A percentile compares a stretch with the other conserved stretches of the same genome.
phyloP scores from a whole-genome alignment of 768 basidiomycete genomes.

The Asterophora parasitica region DNA sequence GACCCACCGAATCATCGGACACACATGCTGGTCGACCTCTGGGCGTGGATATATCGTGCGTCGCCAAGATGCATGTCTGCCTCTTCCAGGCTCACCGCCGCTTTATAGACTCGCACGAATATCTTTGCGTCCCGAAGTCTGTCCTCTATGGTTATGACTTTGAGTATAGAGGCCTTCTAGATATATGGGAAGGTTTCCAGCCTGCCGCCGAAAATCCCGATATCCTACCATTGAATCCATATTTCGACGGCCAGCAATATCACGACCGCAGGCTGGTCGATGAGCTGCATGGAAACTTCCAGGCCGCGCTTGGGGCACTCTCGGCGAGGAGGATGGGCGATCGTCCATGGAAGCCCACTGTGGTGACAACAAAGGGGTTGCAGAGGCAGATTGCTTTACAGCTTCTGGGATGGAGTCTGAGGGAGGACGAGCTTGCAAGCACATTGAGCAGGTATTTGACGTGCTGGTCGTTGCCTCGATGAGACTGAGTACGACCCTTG shows the following conservation, averaged over 20 bases:
- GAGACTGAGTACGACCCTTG: background rate
- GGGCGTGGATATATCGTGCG: conserved; percentile 76
- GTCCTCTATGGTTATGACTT: conserved; percentile 74
- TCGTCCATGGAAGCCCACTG: conserved; percentile 50
- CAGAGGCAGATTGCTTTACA: conserved; percentile 69
- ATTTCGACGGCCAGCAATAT: conserved; percentile 10
- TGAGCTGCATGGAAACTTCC: conserved; percentile 33
- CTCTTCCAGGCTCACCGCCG: background rate
- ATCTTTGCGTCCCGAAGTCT: conserved; percentile 52
- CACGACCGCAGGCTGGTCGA: conserved; percentile 8
- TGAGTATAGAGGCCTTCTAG: conserved; percentile 66
- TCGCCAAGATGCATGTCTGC: background rate
- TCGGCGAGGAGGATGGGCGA: conserved; percentile 31
- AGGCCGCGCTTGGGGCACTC: conserved; percentile 44
- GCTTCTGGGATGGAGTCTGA: conserved; percentile 72
- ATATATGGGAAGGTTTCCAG: conserved; percentile 77
- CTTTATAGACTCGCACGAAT: conserved; percentile 54
- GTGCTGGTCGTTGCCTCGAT: background rate
- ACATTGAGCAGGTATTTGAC: conserved; percentile 45
- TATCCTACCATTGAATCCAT: conserved; percentile 5
- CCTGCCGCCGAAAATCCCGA: conserved; percentile 12
- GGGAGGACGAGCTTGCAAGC: conserved; percentile 57
- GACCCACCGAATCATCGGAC: conserved; percentile 29
- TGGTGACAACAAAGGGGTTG: conserved; percentile 48
- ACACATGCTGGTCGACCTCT: conserved; percentile 53